phyloP scores from a whole-genome alignment of 805 yeast genomes.

The Monosporozyma servazzii region DNA sequence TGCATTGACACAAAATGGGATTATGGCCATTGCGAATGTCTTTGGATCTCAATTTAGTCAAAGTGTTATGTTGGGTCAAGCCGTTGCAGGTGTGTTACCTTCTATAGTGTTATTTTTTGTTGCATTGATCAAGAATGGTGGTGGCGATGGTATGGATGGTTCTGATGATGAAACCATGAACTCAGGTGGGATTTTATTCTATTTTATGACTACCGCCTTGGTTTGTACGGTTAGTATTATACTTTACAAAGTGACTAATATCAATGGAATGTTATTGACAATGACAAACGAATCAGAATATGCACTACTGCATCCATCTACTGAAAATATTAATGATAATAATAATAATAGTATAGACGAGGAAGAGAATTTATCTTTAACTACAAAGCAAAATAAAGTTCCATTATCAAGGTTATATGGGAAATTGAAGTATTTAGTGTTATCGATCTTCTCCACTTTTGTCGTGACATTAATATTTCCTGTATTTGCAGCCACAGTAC shows the following conservation, averaged over 20 bases:
- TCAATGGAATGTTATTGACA: slow-evolving; percentile 11
- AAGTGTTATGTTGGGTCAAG: slow-evolving; percentile 91
- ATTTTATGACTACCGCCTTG: slow-evolving; percentile 30
- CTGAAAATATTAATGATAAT: neutral
- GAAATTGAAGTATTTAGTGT: slow-evolving; percentile 53
- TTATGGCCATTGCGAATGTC: slow-evolving; percentile 76
- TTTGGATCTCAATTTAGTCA: slow-evolving; percentile 74
- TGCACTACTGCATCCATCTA: slow-evolving; percentile 5
- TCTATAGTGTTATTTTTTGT: slow-evolving; percentile 43
- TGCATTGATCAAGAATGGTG: slow-evolving; percentile 36
- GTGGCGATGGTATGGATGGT: slow-evolving; percentile 7
- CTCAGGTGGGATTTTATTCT: slow-evolving; percentile 23
- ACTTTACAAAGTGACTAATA: slow-evolving; percentile 18
- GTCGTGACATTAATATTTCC: slow-evolving; percentile 71
- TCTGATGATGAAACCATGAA: slow-evolving; percentile 15
- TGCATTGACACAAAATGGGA: slow-evolving; percentile 79
- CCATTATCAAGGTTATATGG: slow-evolving; percentile 53
- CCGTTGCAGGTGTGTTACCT: slow-evolving; percentile 88
- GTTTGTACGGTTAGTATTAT: slow-evolving; percentile 20
- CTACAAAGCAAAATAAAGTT: slow-evolving; percentile 32
- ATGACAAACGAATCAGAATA: neutral
- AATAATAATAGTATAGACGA: neutral
- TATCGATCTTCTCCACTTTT: slow-evolving; percentile 66
- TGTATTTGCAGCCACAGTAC: slow-evolving; percentile 71
- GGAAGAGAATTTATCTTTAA: neutral